Base-by-base conservation (phyloP, 176 grass and related monocot genomes). In the Eremochloa ophiuroides region DNA sequence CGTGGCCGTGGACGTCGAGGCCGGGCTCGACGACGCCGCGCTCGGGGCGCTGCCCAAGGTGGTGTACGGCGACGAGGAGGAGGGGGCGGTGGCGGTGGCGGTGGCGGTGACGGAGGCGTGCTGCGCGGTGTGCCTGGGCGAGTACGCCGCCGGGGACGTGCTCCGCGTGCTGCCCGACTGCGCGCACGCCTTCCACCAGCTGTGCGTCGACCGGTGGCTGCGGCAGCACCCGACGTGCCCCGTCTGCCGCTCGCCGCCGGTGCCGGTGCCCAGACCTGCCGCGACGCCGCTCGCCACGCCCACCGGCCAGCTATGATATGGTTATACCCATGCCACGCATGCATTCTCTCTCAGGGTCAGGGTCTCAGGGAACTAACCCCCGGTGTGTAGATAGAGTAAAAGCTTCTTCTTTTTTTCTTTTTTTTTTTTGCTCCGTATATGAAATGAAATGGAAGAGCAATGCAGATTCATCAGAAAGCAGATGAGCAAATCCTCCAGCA, bases 121-220 rank as follows among this genome's bases (percentile, higher is more conserved):
- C 65, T 90, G 85, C 56, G 85, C 81, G 23, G 87, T 85, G 71
- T 89, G 91, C 87, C 87, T 93, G 2, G 84, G 80, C 34, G 87
- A 89, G 8, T 87, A 83, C 80, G 47, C 27, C 66, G 50, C 30
- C 6, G 56, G 74, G 7, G 71, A 89, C 53, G 81, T 81, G 81
- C 74, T 87, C 66, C 84, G 85, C 1, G 74, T 88, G 31, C 85
- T 91, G 70, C 88, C 91, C 23, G 59, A 31, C 56, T 91, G 91
- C 82, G 65, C 69, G 46, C 88, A 94, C 88, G 20, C 72, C 1
- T 93, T 93, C 79, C 88, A 93, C 55, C 73, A 62, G 4, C 61
- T 18, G 2, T 93, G 91, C 85, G 76, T 90, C 42, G 91, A 90
- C 55, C 80, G 35, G 62, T 93, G 91, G 91, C 82, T 90, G 31